Conservation (phyloP, 2,329 filamentous ascomycete species). For the Daldinia eschscholtzii region DNA sequence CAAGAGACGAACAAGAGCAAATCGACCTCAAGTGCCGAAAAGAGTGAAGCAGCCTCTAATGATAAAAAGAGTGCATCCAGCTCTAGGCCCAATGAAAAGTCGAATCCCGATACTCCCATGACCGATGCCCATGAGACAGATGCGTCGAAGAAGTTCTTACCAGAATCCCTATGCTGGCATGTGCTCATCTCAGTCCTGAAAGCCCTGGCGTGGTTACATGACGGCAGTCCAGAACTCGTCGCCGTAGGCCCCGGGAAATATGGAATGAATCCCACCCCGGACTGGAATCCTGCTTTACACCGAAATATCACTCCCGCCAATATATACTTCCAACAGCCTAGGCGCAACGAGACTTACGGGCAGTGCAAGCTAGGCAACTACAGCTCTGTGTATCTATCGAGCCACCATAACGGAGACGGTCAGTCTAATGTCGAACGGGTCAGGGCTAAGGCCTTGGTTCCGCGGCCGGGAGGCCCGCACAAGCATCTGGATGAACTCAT, state of each 20-base stretch:
- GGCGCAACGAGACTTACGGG: constrained; percentile 64
- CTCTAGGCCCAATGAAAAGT: too few species aligned
- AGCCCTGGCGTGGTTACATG: constrained; percentile 67
- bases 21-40: background rate
- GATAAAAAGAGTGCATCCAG: too few species aligned
- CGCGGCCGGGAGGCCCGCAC: constrained; percentile 27
- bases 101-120: background rate
- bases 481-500: constrained; percentile 41
- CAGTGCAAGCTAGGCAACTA: constrained; percentile 67
- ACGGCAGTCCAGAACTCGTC: constrained; percentile 55
- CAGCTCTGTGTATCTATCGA: constrained; percentile 56
- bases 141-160: constrained; percentile 54
- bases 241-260: constrained; percentile 29
- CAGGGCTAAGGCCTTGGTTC: constrained; percentile 47
- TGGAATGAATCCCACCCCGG: constrained; percentile 49
- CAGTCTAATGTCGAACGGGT: constrained; percentile 14
- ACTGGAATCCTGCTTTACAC: constrained; percentile 67
- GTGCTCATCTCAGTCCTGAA: constrained; percentile 62
- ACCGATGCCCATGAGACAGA: background rate
- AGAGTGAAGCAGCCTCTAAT: background rate
- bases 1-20: background rate
- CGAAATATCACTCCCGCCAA: constrained; percentile 61
- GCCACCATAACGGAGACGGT: constrained; percentile 48
- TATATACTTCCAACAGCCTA: constrained; percentile 64
- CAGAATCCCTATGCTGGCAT: constrained; percentile 69